Percentiles rank a stretch among this genome's conserved stretches.
Evolutionary conservation across 805 yeast species (phyloP).

Genomic region (Starmera caribaea): DNA sequence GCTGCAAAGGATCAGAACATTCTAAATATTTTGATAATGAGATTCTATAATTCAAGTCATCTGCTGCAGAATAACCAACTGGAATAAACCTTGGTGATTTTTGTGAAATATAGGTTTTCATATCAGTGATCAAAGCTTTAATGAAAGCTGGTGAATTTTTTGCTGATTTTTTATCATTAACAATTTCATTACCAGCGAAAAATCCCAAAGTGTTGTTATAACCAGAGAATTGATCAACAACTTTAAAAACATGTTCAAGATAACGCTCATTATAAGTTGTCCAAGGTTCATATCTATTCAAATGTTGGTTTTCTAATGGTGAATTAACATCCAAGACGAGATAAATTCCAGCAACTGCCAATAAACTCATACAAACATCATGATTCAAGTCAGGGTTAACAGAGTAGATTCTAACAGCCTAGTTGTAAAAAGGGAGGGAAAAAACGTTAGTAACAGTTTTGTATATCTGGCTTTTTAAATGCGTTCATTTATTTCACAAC

Average conservation of each 20-base stretch:
- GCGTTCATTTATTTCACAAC: slow-evolving; percentile 4
- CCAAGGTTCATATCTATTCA: slow-evolving; percentile 94
- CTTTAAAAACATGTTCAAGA: slow-evolving; percentile 64
- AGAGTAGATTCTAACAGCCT: slow-evolving; percentile 77
- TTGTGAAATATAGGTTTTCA: slow-evolving; percentile 56
- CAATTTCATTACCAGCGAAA: slow-evolving; percentile 87
- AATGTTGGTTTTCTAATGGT: slow-evolving; percentile 65
- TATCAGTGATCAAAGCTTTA: slow-evolving; percentile 72
- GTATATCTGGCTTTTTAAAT: no score
- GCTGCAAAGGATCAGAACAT: slow-evolving; percentile 40
- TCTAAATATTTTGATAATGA: slow-evolving; percentile 74
- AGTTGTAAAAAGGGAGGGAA: slow-evolving; percentile 17
- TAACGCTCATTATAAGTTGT: slow-evolving; percentile 66
- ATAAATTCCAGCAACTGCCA: slow-evolving; percentile 91
- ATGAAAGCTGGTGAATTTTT: slow-evolving; percentile 62
- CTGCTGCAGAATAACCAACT: slow-evolving; percentile 95
- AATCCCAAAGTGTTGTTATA: slow-evolving; percentile 87
- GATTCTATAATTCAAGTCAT: slow-evolving; percentile 68
- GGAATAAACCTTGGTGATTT: slow-evolving; percentile 66
- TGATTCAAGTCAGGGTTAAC: slow-evolving; percentile 76
- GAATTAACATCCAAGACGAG: slow-evolving; percentile 87
- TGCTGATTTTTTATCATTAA: slow-evolving; percentile 71
- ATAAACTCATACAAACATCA: slow-evolving; percentile 82
- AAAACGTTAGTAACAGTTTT: slow-evolving; percentile 57
- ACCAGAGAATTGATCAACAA: slow-evolving; percentile 70